Evolutionary conservation across 1,284 basidiomycete genomes (phyloP), one percentile per base, ranked within the genome.

Genomic region (Tilletia setariae): DNA sequence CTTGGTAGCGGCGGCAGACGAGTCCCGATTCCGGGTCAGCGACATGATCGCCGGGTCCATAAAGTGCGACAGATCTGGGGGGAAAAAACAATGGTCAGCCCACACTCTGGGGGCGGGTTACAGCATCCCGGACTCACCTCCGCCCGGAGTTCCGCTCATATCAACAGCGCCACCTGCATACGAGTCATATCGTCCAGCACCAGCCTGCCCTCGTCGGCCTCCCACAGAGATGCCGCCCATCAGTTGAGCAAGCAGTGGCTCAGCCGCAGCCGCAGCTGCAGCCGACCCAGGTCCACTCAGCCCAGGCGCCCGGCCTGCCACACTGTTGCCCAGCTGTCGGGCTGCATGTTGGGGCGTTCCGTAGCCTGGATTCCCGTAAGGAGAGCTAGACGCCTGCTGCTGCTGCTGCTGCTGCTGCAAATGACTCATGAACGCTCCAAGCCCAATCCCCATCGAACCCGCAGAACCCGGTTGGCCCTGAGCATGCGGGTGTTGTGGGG

Each of bases 241-340:
- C 56, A 81, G 62, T 66, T 81, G 79, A n/a, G 78, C 79, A 51
- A 81, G 69, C 8, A 79, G 73, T 62, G 79, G 74, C 42, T 79
- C 78, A 67, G 21, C 73, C 64, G 67, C 71, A 70, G 68, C 72
- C 62, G 59, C 56, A 67, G 68, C 63, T 63, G 47, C 40, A 65
- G 63, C 69, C 66, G 40, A 30, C 21, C 15, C 47, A 9, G 15
- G 64, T 16, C 23, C 30, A 66, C 11, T 56, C 59, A 59, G 53
- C 67, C 67, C 13, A 66, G 61, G 47, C 53, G 68, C 30, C 65
- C 72, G 59, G 65, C 46, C 13, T 21, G 63, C 23, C 65, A 68
- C 23, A 67, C 67, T 30, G 43, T 68, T 46, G 46, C 46, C 56
- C 32, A 49, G 28, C 47, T 40, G 64, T 3, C 51, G 47, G 15